Conservation (phyloP, 106 monocot species). For the Dioscorea zingiberensis region DNA sequence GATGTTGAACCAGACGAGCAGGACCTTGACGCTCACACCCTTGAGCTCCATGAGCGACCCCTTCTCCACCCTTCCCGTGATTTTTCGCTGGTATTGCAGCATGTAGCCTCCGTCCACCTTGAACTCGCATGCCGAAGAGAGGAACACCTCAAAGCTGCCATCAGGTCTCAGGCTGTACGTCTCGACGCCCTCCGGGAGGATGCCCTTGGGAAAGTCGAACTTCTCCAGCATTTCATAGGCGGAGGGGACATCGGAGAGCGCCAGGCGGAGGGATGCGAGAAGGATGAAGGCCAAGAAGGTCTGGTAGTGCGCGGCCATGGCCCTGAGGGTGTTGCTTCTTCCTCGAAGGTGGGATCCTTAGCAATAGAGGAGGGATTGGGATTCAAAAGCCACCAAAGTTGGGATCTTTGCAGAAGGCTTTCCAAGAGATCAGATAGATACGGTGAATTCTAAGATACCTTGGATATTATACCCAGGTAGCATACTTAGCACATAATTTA, state of each 20-base stretch:
- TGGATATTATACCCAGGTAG: no score
- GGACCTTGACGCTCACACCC: conserved; percentile 36
- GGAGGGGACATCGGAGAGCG: conserved; percentile 5
- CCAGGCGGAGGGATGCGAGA: background rate
- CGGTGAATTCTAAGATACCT: no score
- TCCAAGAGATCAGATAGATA: no score
- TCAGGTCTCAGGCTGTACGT: conserved; percentile 23
- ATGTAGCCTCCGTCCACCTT: conserved; percentile 20
- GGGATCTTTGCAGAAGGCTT: background rate
- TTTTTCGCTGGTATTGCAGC: conserved; percentile 24
- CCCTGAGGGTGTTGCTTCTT: no score
- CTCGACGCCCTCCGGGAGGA: conserved; percentile 40
- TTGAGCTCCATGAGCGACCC: conserved; percentile 17
- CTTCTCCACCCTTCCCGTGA: conserved; percentile 26
- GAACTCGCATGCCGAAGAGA: conserved; percentile 30
- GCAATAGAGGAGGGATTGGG: background rate
- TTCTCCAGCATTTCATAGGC: conserved; percentile 38
- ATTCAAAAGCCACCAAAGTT: background rate
- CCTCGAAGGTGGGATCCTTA: background rate
- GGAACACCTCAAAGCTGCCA: conserved; percentile 33
- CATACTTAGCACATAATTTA: no score
- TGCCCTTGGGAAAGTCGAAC: conserved; percentile 25
- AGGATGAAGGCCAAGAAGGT: background rate
- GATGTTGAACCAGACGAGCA: conserved; percentile 37
- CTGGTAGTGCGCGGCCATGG: background rate